Evolutionary conservation across 495 filamentous ascomycete species (phyloP), one percentile per base, ranked within the genome.

Genomic region (Lineolata rhizophorae): DNA sequence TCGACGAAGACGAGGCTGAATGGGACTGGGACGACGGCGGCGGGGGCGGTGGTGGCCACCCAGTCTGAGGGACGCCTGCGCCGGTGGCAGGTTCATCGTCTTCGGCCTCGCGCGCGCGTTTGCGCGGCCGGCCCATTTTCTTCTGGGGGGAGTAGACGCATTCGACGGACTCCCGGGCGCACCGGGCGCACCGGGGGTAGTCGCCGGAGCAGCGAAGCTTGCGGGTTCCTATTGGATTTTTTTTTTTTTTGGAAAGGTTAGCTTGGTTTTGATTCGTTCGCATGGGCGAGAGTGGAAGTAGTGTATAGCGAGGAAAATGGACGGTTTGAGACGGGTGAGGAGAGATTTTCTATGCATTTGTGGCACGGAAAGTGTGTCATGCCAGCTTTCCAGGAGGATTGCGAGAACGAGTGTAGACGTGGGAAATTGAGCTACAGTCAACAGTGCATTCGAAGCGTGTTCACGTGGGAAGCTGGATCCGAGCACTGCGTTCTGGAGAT

Each of bases 141-240:
- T 51, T 53, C 32, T 53, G 52, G 6, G 40, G 34, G 15, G 48
- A 52, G 38, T 53, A 55, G 12, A 48, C 33, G 27, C 52, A 55
- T 31, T 30, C 5, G n/a, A 55, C 40, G 3, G 26, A 26, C 27
- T 55, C 50, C 22, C 35, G 14, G 10, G 20, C 21, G 32, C 52
- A 55, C 29, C 52, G 38, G 13, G 31, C 21, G 29, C 52, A 55
- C 10, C 27, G 8, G 11, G 45, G 43, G 6, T 21, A 20, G 11
- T 41, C 40, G 26, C 52, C 46, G 3, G 42, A 43, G 35, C 52
- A 55, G 36, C 49, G 51, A 21, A 55, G 27, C 36, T 55, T 55
- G 33, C 47, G 34, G 9, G 38, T 41, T 29, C 50, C 46, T 49
- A 27, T 26, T 8, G 9, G 8, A 8, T 16, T 8, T 10, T 8